These are phyloP conservation scores for Boletus rubroflammeus DNA, from an alignment of 768 basidiomycete genomes.

Conservation along the genomic window DNA sequence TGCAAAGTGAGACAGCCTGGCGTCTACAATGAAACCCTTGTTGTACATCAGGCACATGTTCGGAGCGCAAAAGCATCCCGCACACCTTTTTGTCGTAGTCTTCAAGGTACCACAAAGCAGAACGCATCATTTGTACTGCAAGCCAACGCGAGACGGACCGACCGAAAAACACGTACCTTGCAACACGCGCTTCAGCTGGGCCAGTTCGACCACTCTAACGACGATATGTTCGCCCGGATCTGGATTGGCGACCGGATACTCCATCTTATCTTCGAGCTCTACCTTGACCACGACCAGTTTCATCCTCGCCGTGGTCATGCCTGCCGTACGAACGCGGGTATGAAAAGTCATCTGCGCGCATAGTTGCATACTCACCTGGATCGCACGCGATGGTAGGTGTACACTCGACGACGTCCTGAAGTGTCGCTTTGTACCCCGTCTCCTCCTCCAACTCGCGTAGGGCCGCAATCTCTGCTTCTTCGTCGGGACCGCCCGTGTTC, in stretches of 20 bases:
- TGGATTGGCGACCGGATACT: slow-evolving; percentile 68
- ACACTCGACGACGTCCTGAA: slow-evolving; percentile 51
- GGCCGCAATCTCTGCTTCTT: slow-evolving; percentile 77
- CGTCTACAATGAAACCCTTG: slow-evolving; percentile 69
- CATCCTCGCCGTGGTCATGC: slow-evolving; percentile 95
- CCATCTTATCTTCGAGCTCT: slow-evolving; percentile 59
- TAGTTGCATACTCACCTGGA: slow-evolving; percentile 47
- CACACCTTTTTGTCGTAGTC: slow-evolving; percentile 59
- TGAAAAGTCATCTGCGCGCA: neutral
- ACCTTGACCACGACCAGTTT: slow-evolving; percentile 75
- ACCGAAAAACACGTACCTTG: slow-evolving; percentile 49
- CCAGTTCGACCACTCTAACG: slow-evolving; percentile 64
- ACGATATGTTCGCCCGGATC: slow-evolving; percentile 87
- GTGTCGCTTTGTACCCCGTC: slow-evolving; percentile 75
- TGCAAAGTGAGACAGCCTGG: slow-evolving; percentile 73
- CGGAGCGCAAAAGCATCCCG: neutral
- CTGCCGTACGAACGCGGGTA: slow-evolving; percentile 34
- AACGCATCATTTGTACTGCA: neutral
- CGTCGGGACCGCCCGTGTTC: slow-evolving; percentile 27
- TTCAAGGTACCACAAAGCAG: slow-evolving; percentile 22
- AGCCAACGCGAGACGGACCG: neutral
- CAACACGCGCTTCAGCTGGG: slow-evolving; percentile 58
- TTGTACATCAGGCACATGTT: neutral
- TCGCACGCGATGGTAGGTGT: slow-evolving; percentile 64
- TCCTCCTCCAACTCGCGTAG: slow-evolving; percentile 91